These are phyloP conservation scores for Wallacemonas collosoma DNA, from an alignment of 208 protist genomes.

Conservation along the genomic window DNA sequence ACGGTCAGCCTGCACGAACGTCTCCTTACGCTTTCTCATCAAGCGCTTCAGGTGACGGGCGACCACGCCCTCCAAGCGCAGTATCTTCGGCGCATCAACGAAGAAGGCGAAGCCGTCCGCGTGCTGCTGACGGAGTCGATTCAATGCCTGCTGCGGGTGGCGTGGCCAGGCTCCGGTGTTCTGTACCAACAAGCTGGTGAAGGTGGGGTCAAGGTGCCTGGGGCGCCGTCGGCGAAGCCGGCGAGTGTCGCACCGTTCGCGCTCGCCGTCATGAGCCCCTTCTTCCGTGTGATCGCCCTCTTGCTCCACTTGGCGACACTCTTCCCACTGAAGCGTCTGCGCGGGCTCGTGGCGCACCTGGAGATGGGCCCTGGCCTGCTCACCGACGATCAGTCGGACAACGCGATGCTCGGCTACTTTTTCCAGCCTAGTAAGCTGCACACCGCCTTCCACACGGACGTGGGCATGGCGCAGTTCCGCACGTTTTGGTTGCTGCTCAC, in stretches of 20 bases:
- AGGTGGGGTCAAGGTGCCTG: conserved; percentile 20
- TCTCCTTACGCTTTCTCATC: conserved; percentile 46
- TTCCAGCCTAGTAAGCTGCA: conserved; percentile 15
- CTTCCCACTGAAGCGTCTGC: conserved; percentile 53
- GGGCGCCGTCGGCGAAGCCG: conserved; percentile 26
- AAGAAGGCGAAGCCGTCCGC: conserved; percentile 50
- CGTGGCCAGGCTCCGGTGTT: conserved; percentile 80
- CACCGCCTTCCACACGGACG: conserved; percentile 19
- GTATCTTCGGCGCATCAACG: conserved; percentile 53
- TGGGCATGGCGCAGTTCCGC: conserved; percentile 54
- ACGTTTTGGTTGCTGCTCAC: conserved; percentile 80
- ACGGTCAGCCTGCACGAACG: conserved; percentile 63
- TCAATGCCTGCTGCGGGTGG: conserved; percentile 68
- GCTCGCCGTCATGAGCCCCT: conserved; percentile 47
- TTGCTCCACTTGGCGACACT: conserved; percentile 68
- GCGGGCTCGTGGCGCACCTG: conserved; percentile 48
- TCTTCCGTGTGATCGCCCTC: conserved; percentile 60
- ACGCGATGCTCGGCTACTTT: conserved; percentile 23
- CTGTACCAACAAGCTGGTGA: conserved; percentile 49
- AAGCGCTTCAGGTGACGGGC: conserved; percentile 35
- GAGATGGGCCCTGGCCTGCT: conserved; percentile 51
- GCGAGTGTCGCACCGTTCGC: conserved; percentile 40
- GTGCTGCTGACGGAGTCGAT: conserved; percentile 53
- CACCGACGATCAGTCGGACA: conserved; percentile 38
- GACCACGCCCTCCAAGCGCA: conserved; percentile 22